These are phyloP conservation scores for Cercospora nicotianae DNA, from an alignment of 2,329 filamentous ascomycete species.

Conservation along the genomic window DNA sequence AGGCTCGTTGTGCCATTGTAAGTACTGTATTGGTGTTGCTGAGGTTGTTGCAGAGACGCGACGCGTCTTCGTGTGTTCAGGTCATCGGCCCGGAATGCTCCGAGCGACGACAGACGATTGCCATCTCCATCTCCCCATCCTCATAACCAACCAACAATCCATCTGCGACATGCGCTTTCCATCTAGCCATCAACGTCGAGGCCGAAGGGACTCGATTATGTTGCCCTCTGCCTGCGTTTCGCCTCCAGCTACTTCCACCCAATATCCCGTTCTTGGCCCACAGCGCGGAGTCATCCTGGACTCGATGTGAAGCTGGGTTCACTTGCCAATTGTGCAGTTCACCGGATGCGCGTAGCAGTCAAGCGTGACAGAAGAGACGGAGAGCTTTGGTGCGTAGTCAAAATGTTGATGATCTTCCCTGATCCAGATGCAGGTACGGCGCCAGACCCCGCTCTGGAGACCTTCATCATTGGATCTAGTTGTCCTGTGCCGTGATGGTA, in stretches of 20 bases:
- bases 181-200: neutral
- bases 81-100: neutral
- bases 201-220: no score
- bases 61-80: neutral
- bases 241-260: neutral
- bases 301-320: neutral
- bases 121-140: neutral
- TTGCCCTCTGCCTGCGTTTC: neutral
- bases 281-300: neutral
- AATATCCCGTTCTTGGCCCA: neutral
- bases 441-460: neutral
- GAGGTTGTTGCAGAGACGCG: neutral
- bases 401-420: neutral
- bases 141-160: no score
- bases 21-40: neutral
- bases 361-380: neutral
- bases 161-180: neutral
- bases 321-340: neutral
- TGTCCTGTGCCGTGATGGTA: neutral
- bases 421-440: neutral
- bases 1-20: conserved; percentile 25
- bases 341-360: neutral
- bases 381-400: neutral
- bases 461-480: neutral
- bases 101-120: neutral